phyloP scores from a whole-genome alignment of 2,329 filamentous ascomycete species.

The Aspergillus brunneoviolaceus region DNA sequence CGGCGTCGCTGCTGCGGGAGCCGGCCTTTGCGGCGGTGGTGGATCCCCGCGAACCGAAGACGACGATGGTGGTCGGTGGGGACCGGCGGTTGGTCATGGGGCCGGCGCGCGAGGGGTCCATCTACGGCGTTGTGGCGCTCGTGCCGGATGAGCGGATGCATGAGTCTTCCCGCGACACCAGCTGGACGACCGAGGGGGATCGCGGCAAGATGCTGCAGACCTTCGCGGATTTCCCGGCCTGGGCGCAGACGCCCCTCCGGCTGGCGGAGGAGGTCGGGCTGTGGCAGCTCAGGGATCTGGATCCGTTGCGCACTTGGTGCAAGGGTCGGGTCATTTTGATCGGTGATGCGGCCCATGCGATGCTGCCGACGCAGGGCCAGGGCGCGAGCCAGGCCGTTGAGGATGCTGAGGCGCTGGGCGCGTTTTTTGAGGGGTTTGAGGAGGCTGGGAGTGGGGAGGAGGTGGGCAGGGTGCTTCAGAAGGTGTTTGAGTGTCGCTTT shows the following conservation, averaged over 20 bases:
- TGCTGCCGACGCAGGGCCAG: constrained; percentile 46
- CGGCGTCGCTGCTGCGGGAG: neutral
- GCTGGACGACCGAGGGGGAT: constrained; percentile 10
- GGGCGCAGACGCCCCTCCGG: constrained; percentile 2
- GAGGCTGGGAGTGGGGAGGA: neutral
- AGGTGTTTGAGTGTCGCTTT: constrained; percentile 8
- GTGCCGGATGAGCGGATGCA: constrained; percentile 39
- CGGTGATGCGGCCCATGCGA: constrained; percentile 42
- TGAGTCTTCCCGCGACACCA: neutral
- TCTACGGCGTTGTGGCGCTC: constrained; percentile 47
- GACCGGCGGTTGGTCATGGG: constrained; percentile 48
- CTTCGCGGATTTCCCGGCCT: constrained; percentile 10
- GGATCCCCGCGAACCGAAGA: constrained; percentile 41
- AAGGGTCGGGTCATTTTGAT: constrained; percentile 30
- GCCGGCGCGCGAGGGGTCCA: constrained; percentile 41
- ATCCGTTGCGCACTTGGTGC: constrained; percentile 17
- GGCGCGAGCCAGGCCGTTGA: constrained; percentile 46
- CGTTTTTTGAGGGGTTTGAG: constrained; percentile 1
- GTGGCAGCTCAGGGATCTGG: constrained; percentile 26
- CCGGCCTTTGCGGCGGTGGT: constrained; percentile 29
- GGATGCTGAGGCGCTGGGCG: constrained; percentile 35
- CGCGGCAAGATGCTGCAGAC: constrained; percentile 11
- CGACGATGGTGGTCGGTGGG: constrained; percentile 50
- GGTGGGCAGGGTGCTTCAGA: neutral
- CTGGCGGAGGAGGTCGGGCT: constrained; percentile 18